Percentiles rank a stretch among this genome's conserved stretches.
Evolutionary conservation across 2,329 filamentous ascomycete species (phyloP).

Genomic region (Dothistroma pini): DNA sequence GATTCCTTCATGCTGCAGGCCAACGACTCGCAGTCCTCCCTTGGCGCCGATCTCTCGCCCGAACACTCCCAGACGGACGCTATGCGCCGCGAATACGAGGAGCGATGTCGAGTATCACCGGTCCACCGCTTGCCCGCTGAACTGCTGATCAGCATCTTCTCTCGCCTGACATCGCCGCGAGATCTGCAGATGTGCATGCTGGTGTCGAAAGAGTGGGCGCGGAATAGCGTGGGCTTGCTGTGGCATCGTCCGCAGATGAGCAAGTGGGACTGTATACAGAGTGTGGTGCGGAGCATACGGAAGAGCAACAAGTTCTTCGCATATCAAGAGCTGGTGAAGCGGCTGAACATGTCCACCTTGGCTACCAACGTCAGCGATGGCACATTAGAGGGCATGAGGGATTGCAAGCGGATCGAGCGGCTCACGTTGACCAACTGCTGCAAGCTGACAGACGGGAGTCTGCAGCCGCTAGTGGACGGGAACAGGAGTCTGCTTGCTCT

Average conservation of each 20-base stretch:
- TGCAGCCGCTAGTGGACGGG: constrained; percentile 73
- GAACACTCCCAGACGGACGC: constrained; percentile 63
- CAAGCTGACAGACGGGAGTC: constrained; percentile 76
- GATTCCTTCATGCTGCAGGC: constrained; percentile 79
- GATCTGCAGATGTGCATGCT: constrained; percentile 88
- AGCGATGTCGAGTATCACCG: constrained; percentile 68
- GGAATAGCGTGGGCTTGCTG: constrained; percentile 85
- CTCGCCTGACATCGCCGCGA: constrained; percentile 66
- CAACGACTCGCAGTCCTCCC: constrained; percentile 90
- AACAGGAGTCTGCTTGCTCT: constrained; percentile 81
- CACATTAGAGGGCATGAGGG: constrained; percentile 73
- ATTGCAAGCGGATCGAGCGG: constrained; percentile 88
- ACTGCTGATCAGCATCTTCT: constrained; percentile 88
- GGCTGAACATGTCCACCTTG: constrained; percentile 82
- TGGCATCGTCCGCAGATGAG: constrained; percentile 94
- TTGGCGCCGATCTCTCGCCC: constrained; percentile 63
- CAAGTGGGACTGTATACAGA: constrained; percentile 75
- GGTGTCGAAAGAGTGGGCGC: constrained; percentile 90
- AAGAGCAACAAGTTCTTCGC: constrained; percentile 74
- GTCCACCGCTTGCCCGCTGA: constrained; percentile 86
- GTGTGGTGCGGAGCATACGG: constrained; percentile 74
- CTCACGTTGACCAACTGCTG: constrained; percentile 89
- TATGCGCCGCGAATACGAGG: constrained; percentile 52
- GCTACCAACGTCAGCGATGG: constrained; percentile 79
- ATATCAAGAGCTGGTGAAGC: constrained; percentile 86